phyloP scores from a whole-genome alignment of 2,329 filamentous ascomycete genomes.

The Curvularia hawaiiensis region DNA sequence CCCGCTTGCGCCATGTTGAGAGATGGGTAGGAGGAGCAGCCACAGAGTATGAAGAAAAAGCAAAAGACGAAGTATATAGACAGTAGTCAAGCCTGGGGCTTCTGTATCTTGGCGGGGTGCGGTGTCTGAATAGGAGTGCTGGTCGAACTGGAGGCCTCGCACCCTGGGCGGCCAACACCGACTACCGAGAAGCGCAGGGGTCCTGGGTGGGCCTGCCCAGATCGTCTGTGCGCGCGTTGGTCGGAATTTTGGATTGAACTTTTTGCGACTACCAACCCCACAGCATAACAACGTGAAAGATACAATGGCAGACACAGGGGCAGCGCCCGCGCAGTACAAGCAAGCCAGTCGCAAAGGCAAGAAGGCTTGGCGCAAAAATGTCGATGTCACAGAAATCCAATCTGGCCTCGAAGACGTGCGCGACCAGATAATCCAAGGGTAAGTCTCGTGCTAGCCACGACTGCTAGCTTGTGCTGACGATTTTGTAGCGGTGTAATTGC shows the following conservation, averaged over 20 bases:
- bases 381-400: slow-evolving; percentile 87
- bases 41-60: slow-evolving; percentile 1
- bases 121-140: slow-evolving; percentile 33
- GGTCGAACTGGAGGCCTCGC: slow-evolving; percentile 25
- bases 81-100: slow-evolving; percentile 5
- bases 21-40: slow-evolving; percentile 4
- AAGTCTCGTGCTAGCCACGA: slow-evolving; percentile 37
- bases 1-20: slow-evolving; percentile 72
- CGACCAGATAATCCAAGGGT: slow-evolving; percentile 91
- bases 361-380: slow-evolving; percentile 98
- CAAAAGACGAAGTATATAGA: background rate
- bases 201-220: slow-evolving; percentile 2
- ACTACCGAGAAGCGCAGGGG: slow-evolving; percentile 20
- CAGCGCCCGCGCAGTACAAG: slow-evolving; percentile 78
- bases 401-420: slow-evolving; percentile 82
- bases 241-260: slow-evolving; percentile 22
- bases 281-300: slow-evolving; percentile 6
- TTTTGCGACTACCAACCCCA: slow-evolving; percentile 21
- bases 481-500: slow-evolving; percentile 76
- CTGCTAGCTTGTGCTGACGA: slow-evolving; percentile 17
- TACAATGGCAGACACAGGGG: slow-evolving; percentile 35
- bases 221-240: slow-evolving; percentile 16
- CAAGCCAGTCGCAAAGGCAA: slow-evolving; percentile 97
- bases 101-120: slow-evolving; percentile 18
- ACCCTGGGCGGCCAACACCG: slow-evolving; percentile 15